Evolutionary conservation across 2,329 filamentous ascomycete genomes (phyloP), one percentile per base, ranked within the genome.

Genomic region (Raffaelea ambrosiae): DNA sequence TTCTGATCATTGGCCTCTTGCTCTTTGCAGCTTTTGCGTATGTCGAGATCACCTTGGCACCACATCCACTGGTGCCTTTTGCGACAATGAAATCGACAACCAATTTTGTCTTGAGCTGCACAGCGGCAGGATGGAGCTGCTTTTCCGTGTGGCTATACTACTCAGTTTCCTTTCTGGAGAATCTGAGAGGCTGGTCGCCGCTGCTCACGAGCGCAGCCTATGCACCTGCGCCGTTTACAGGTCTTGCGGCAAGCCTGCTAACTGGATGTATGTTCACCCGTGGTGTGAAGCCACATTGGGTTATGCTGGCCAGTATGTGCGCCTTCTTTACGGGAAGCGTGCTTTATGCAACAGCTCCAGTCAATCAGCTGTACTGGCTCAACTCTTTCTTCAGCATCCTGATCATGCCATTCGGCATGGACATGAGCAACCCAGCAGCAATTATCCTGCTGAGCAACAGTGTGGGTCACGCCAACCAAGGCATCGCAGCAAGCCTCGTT

Each of bases 361-460:
- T 71, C 0, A 54, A 70, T 5, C 78, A 84, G 58, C 72, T 65
- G 0, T 86, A 85, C 63, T 86, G 83, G 83, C 68, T 66, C 18
- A 75, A 83, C 52, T 68, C 73, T 0, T 86, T 86, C 57, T 69
- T 81, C 10, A 69, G 69, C 3, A 66, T 77, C 4, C 21, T 84
- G 3, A 57, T 85, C 41, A 78, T 77, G 61, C 73, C 77, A 0
- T 81, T 74, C 55, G 79, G 79, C 2, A 81, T 84, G 74, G 80
- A 86, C 58, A 83, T 84, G 71, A 77, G 70, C 2, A 83, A 83
- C 54, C 81, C 82, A 0, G 75, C 79, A 0, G 78, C 76, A 0
- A 82, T 73, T 0, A 58, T 84, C 13, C 71, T 84, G 26, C 65
- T 86, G 9, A 77, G 72, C 26, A 74, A 83, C 53, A 65, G 65